Evolutionary conservation across 352 stramenopile species (phyloP).

Genomic region (Globisporangium alternatum): DNA sequence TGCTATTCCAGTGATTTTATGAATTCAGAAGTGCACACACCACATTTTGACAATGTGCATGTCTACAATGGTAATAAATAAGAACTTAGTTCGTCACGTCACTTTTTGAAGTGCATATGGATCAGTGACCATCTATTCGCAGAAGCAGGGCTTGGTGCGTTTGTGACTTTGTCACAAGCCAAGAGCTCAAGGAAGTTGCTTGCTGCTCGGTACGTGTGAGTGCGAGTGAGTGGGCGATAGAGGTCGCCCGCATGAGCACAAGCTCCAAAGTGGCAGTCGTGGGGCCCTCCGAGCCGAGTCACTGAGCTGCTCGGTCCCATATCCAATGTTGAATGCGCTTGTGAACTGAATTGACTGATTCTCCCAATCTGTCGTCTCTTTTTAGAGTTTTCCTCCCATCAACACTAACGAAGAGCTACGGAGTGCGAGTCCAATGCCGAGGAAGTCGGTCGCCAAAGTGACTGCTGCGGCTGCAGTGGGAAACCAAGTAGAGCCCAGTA

Average conservation of each 20-base stretch:
- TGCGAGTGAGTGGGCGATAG: too few species aligned
- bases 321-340: neutral
- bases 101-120: neutral
- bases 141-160: too few species aligned
- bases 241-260: too few species aligned
- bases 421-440: neutral
- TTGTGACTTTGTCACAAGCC: neutral
- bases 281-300: neutral
- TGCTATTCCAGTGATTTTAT: neutral
- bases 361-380: neutral
- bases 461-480: neutral
- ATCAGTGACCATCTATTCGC: neutral
- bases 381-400: neutral
- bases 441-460: neutral
- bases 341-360: conserved; percentile 1
- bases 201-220: neutral
- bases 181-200: neutral
- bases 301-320: neutral
- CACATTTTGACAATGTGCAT: neutral
- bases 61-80: neutral
- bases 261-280: neutral
- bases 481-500: neutral
- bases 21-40: neutral
- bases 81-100: neutral
- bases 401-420: neutral